A percentile compares a stretch with the other conserved stretches of the same genome.
phyloP scores from a whole-genome alignment of 2,329 filamentous ascomycete species.

The Stenocarpella maydis region DNA sequence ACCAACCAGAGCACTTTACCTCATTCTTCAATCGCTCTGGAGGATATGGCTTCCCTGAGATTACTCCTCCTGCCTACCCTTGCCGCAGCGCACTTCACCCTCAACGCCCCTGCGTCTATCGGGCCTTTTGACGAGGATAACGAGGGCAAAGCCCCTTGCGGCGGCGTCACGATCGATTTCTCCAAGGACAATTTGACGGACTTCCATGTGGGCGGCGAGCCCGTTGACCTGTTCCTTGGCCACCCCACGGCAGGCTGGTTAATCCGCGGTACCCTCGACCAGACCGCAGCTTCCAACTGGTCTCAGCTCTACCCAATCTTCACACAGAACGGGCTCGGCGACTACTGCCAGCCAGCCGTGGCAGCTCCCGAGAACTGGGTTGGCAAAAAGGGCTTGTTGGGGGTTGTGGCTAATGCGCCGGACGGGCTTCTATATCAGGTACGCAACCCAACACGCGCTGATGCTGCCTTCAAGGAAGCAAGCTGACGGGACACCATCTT shows the following conservation, averaged over 20 bases:
- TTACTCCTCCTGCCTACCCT: constrained; percentile 49
- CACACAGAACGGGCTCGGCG: constrained; percentile 61
- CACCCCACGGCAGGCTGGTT: constrained; percentile 65
- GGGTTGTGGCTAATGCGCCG: constrained; percentile 58
- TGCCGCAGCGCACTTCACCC: constrained; percentile 61
- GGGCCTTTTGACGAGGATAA: constrained; percentile 57
- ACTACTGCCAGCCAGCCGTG: constrained; percentile 61
- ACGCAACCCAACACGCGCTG: neutral
- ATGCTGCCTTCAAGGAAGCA: neutral
- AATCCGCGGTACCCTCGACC: constrained; percentile 64
- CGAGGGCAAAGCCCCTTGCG: constrained; percentile 60
- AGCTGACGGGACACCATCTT: neutral
- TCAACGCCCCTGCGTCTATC: constrained; percentile 57
- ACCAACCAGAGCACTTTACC: neutral
- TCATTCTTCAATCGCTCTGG: neutral
- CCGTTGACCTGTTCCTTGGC: constrained; percentile 55
- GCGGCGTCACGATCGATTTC: constrained; percentile 59
- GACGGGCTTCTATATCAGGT: constrained; percentile 68
- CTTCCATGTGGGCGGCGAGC: constrained; percentile 66
- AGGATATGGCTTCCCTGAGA: constrained; percentile 50
- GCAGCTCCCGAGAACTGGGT: constrained; percentile 58
- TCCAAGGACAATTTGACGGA: constrained; percentile 49
- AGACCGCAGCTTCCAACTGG: constrained; percentile 58
- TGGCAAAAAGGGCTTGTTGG: constrained; percentile 63
- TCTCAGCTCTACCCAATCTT: constrained; percentile 62